These are phyloP conservation scores for Thecamonas trahens DNA, from an alignment of 78 protist species.

Conservation along the genomic window DNA sequence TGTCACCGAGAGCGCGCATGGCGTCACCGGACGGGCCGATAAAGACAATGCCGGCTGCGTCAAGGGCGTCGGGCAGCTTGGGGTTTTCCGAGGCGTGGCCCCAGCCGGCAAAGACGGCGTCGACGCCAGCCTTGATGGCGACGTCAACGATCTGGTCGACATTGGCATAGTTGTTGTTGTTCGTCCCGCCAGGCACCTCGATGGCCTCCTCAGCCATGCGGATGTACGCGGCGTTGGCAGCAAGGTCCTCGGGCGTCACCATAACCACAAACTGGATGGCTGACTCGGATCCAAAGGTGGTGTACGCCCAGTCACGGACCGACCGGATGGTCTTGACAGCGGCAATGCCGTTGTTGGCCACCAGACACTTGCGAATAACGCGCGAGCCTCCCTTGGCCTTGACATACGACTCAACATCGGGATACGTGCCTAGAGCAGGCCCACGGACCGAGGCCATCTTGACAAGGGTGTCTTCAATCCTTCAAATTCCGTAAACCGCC, in stretches of 20 bases:
- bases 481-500: no score
- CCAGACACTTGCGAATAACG: constrained; percentile 52
- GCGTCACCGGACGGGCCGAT: constrained; percentile 79
- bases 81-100: constrained; percentile 98
- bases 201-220: constrained; percentile 84
- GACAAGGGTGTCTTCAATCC: no score
- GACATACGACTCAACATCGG: no score
- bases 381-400: constrained; percentile 16
- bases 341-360: constrained; percentile 97
- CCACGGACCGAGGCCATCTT: no score
- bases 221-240: constrained; percentile 93
- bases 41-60: constrained; percentile 43
- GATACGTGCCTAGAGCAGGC: no score
- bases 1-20: constrained; percentile 90
- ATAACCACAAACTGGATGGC: constrained; percentile 71
- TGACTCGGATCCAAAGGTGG: constrained; percentile 70
- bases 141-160: constrained; percentile 87
- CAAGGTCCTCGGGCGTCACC: constrained; percentile 95
- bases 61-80: constrained; percentile 68
- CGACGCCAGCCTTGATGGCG: constrained; percentile 38
- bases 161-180: constrained; percentile 93
- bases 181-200: constrained; percentile 92
- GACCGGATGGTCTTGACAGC: constrained; percentile 94
- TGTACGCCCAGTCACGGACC: constrained; percentile 85
- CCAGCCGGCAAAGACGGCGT: constrained; percentile 98